A percentile compares a stretch with the other conserved stretches of the same genome.
These are phyloP conservation scores for Flaveria sonorensis DNA, from an alignment of 129 eudicot genomes.

Conservation along the genomic window DNA sequence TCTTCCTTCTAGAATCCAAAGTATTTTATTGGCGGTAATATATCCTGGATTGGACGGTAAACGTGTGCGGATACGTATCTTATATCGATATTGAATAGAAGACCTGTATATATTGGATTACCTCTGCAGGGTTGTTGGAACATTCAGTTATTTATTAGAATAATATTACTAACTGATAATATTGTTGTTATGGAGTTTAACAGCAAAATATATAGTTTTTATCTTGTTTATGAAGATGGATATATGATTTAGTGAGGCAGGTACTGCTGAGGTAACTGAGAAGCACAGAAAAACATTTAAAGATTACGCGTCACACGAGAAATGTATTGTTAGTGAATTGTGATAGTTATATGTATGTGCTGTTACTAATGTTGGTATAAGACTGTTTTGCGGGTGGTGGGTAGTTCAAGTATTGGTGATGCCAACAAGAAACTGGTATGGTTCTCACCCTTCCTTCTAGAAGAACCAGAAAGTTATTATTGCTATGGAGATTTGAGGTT, in stretches of 20 bases:
- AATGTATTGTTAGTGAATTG: constrained; percentile 23
- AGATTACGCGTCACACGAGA: constrained; percentile 2
- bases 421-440: constrained; percentile 55
- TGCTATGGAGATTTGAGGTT: constrained; percentile 18
- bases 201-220: not conserved
- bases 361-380: constrained; percentile 42
- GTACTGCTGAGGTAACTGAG: constrained; percentile 28
- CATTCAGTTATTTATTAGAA: constrained; percentile 23
- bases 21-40: constrained; percentile 32
- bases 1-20: constrained; percentile 16
- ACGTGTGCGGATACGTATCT: constrained; percentile 23
- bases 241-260: constrained; percentile 43
- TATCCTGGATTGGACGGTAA: constrained; percentile 38
- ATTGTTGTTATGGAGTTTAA: constrained; percentile 11
- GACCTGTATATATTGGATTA: constrained; percentile 37
- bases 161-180: constrained; percentile 20
- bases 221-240: constrained; percentile 31
- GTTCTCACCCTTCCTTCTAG: constrained; percentile 26
- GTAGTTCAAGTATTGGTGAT: constrained; percentile 50
- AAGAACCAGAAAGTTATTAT: constrained; percentile 24
- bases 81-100: constrained; percentile 30
- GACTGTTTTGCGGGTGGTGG: constrained; percentile 46
- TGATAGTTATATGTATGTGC: constrained; percentile 25
- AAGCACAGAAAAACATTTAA: not conserved
- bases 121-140: constrained; percentile 43